Evolutionary conservation across 805 yeast genomes (phyloP), one percentile per base, ranked within the genome.

Genomic region (Saccharomycopsis schoenii): DNA sequence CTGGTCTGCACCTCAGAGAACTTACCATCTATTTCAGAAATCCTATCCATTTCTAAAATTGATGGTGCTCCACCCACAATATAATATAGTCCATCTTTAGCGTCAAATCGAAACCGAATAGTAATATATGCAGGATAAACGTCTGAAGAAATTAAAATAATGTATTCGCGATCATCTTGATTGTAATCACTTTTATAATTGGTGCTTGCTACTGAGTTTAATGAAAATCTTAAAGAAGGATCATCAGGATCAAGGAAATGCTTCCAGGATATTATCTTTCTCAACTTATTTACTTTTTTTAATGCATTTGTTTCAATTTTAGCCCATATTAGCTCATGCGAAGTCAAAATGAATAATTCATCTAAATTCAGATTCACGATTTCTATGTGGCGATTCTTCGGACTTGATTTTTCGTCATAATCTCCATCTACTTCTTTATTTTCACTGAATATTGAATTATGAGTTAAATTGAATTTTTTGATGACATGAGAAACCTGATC

Each of bases 201-300:
- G 1, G 52, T 12, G 34, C 14, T 21, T 6, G 25, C 21, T 47
- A 47, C 52, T 5, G 41, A n/a, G 36, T 58, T 57, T 34, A 60
- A 36, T 24, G 60, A 55, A 55, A 58, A 61, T 55, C 57, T 72
- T 60, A 84, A 66, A 0, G 89, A 77, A 1, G 80, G 78, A 66
- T 89, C 96, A 0, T 69, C 64, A 8, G 79, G 76, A 52, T 79
- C 77, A 24, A 87, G 70, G 62, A 73, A 80, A 70, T 90, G 97
- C 63, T 84, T 86, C 92, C 96, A 88, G 0, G 92, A 80, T 0
- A 89, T 67, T 1, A 81, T 62, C 11, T 61, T 87, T 76, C 37
- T 72, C 10, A 47, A 47, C 21, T 47, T 21, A 21, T 47, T 72
- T n/a, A 82, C 68, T 2, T 72, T 70, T 9, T 64, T 67, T 1